Evolutionary conservation across 2,329 filamentous ascomycete genomes (phyloP), one percentile per base, ranked within the genome.

Genomic region (Pseudogymnoascus sp.): DNA sequence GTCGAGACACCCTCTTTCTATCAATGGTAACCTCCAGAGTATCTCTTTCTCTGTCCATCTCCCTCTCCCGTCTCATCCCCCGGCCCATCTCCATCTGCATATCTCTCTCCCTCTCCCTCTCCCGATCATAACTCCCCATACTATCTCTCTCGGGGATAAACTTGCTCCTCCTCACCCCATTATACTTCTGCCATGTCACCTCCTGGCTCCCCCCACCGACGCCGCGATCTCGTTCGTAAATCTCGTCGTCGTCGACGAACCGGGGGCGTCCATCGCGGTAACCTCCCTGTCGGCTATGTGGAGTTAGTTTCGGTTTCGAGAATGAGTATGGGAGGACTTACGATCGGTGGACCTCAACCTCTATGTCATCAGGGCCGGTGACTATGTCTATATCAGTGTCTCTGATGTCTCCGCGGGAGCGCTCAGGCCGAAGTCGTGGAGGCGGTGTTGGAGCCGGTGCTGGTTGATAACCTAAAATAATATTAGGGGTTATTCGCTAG

Each of bases 111-210:
- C 41, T 16, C 32, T 43, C 58, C 30, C 32, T 20, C 22, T 50
- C 38, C n/a, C 28, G 18, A 39, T 39, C 58, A 60, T 41, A 50
- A 47, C 12, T 58, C 34, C 18, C 57, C 32, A 58, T 28, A 37
- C 34, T 41, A 39, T 71, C 32, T 70, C 70, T 62, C 62, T 90
- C 87, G 2, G 87, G 82, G 57, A 88, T 79, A 74, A 93, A 92
- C 69, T 87, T 87, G 64, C 87, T 84, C 65, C 88, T 78, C 62
- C 89, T 80, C 58, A 90, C 86, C 60, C 90, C 90, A 70, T 87
- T 91, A 73, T 91, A 92, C 67, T 84, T 83, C 70, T 88, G 81
- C 88, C 89, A 94, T 18, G 83, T 87, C 54, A 91, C 84, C 67
- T 94, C 90, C 64, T 90, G 87, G 37, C 78, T 79, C n/a, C 80